Evolutionary conservation across 345 rosid genomes (phyloP).

Genomic region (Dimocarpus longan): DNA sequence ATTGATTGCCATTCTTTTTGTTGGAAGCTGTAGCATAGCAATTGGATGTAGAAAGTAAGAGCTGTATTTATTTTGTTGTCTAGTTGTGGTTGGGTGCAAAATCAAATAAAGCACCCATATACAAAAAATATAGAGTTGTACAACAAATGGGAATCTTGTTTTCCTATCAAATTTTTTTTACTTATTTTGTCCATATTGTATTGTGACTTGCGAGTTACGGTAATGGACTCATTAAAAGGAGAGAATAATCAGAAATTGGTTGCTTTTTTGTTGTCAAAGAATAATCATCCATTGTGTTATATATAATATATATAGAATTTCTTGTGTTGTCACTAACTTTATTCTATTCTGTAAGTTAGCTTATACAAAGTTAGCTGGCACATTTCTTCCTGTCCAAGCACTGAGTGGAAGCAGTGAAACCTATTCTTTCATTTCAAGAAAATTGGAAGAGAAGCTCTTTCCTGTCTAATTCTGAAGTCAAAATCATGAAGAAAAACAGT

Average conservation of each 20-base stretch:
- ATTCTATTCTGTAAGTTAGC: too few species aligned
- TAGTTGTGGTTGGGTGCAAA: conserved; percentile 31
- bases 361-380: too few species aligned
- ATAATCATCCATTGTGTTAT: background rate
- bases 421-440: background rate
- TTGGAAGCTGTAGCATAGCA: conserved; percentile 31
- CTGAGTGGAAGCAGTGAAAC: background rate
- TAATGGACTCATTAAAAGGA: background rate
- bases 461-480: too few species aligned
- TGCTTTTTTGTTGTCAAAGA: background rate
- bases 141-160: conserved; percentile 2
- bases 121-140: conserved; percentile 12
- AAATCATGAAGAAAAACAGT: too few species aligned
- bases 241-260: background rate
- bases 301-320: background rate
- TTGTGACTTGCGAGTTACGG: background rate
- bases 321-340: background rate
- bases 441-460: too few species aligned
- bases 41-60: conserved; percentile 18
- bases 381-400: too few species aligned
- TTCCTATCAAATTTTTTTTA: background rate
- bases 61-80: conserved; percentile 18
- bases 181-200: conserved; percentile 7
- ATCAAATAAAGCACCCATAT: conserved; percentile 17
- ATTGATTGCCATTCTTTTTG: conserved; percentile 35